Evolutionary conservation across 2,329 filamentous ascomycete species (phyloP).

Genomic region (Cercospora sp.): DNA sequence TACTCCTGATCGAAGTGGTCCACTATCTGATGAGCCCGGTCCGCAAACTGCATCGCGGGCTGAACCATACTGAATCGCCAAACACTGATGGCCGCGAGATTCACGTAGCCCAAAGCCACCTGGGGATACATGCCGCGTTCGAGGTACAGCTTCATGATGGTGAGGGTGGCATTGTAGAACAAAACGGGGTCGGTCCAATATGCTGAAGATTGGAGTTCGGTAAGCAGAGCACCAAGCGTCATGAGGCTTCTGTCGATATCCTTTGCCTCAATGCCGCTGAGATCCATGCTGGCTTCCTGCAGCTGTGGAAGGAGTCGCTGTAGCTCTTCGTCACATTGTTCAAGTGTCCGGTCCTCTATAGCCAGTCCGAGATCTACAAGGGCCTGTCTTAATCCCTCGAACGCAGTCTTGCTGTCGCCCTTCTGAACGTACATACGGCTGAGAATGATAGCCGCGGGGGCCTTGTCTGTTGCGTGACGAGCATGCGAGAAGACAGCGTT

Average conservation of each 20-base stretch:
- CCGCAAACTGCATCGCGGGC: conserved; percentile 66
- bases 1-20: conserved; percentile 61
- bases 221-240: conserved; percentile 68
- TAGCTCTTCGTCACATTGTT: conserved; percentile 77
- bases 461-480: conserved; percentile 73
- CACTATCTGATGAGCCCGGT: conserved; percentile 64
- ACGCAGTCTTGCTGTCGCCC: conserved; percentile 69
- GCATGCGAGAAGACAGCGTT: conserved; percentile 69
- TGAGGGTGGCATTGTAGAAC: conserved; percentile 71
- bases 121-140: conserved; percentile 67
- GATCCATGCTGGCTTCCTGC: conserved; percentile 22
- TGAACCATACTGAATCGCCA: conserved; percentile 70
- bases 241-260: conserved; percentile 57
- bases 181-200: conserved; percentile 69
- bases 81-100: conserved; percentile 67
- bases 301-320: conserved; percentile 45
- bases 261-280: conserved; percentile 30
- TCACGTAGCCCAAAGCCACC: conserved; percentile 66
- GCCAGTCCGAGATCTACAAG: conserved; percentile 68
- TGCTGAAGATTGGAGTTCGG: conserved; percentile 52
- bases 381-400: conserved; percentile 69
- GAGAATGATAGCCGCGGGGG: conserved; percentile 76
- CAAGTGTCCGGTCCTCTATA: conserved; percentile 67
- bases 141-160: conserved; percentile 67
- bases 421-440: conserved; percentile 75